Conservation (phyloP, 768 basidiomycete genomes). For the Boletus huronensis region DNA sequence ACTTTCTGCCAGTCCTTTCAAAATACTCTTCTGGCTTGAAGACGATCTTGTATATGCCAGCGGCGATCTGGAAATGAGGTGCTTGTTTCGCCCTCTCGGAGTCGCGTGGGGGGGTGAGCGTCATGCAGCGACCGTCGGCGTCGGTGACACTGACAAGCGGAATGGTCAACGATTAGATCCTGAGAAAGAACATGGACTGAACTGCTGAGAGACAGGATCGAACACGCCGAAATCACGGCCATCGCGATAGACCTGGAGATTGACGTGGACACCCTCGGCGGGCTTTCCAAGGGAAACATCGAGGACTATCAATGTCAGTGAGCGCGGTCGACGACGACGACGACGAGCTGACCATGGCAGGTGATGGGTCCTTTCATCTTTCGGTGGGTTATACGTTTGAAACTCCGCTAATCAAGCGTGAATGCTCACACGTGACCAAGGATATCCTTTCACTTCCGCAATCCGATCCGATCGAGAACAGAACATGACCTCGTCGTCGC, state of each 20-base stretch:
- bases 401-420: too few relatives aligned
- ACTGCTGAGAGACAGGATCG: slow-evolving; percentile 61
- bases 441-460: slow-evolving; percentile 1
- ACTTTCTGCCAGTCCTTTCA: slow-evolving; percentile 52
- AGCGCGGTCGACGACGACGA: neutral
- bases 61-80: slow-evolving; percentile 41
- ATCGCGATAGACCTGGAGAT: slow-evolving; percentile 51
- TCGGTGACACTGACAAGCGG: slow-evolving; percentile 60
- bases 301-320: slow-evolving; percentile 53
- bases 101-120: slow-evolving; percentile 59
- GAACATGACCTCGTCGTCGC: slow-evolving; percentile 35
- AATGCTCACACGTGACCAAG: slow-evolving; percentile 5
- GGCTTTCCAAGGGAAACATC: slow-evolving; percentile 84
- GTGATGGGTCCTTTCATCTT: slow-evolving; percentile 80
- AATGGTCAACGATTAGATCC: neutral
- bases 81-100: slow-evolving; percentile 43
- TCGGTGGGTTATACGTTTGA: too few relatives aligned
- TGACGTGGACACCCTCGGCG: slow-evolving; percentile 63
- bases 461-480: slow-evolving; percentile 19
- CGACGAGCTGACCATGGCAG: slow-evolving; percentile 66
- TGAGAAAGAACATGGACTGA: slow-evolving; percentile 12
- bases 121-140: slow-evolving; percentile 75
- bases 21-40: slow-evolving; percentile 87
- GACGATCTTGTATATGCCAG: slow-evolving; percentile 71
- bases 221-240: slow-evolving; percentile 43